A percentile compares a stretch with the other conserved stretches of the same genome.
phyloP scores from a whole-genome alignment of 2,329 filamentous ascomycete species.

The Aureobasidium sp. region DNA sequence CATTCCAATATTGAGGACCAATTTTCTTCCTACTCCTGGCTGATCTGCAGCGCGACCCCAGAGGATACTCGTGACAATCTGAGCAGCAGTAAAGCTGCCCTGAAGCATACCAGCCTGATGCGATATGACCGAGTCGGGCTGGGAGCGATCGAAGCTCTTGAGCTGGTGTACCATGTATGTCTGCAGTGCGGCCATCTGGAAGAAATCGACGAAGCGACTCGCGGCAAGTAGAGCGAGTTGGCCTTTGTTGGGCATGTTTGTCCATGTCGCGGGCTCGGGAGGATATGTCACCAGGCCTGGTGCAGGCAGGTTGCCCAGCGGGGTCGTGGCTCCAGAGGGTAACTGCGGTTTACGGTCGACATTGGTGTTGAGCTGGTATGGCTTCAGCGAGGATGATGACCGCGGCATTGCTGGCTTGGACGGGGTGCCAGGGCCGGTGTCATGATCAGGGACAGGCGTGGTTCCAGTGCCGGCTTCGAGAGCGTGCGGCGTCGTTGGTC shows the following conservation, averaged over 20 bases:
- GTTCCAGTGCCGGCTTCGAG: slow-evolving; percentile 8
- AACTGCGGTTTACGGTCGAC: background rate
- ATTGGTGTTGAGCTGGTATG: background rate
- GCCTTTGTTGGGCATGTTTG: slow-evolving; percentile 32
- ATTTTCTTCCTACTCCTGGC: slow-evolving; percentile 37
- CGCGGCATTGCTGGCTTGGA: background rate
- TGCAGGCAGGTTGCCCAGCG: background rate
- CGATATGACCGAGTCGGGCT: slow-evolving; percentile 39
- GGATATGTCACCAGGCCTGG: slow-evolving; percentile 12
- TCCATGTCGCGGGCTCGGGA: slow-evolving; percentile 27
- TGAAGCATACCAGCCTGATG: slow-evolving; percentile 34
- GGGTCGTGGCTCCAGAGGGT: background rate
- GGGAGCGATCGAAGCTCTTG: slow-evolving; percentile 30
- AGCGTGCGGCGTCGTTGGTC: background rate
- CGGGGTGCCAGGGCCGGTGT: background rate
- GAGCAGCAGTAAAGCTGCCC: slow-evolving; percentile 34
- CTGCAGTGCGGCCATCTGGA: slow-evolving; percentile 35
- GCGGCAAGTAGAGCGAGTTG: slow-evolving; percentile 31
- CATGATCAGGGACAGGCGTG: background rate
- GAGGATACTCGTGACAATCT: slow-evolving; percentile 33
- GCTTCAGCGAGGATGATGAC: background rate
- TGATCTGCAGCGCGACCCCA: slow-evolving; percentile 34
- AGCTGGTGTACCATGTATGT: slow-evolving; percentile 37
- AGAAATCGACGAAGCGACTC: slow-evolving; percentile 36
- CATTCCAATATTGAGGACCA: slow-evolving; percentile 31